These are phyloP conservation scores for Colletotrichum higginsianum DNA, from an alignment of 2,329 filamentous ascomycete species.

Conservation along the genomic window DNA sequence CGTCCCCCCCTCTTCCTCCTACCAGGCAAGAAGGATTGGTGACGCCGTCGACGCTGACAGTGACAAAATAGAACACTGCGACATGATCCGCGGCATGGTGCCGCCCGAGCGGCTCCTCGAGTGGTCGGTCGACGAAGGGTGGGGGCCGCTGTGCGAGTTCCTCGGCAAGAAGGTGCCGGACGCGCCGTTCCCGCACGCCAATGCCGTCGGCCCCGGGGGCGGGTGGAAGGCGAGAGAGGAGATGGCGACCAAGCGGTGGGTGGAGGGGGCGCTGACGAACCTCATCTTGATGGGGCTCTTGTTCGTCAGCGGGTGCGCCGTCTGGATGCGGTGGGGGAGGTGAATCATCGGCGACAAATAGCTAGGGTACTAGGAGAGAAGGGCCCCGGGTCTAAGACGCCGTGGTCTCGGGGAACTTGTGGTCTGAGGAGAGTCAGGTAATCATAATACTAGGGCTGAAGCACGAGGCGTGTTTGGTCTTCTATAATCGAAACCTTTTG, in stretches of 20 bases:
- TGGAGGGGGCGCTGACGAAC: conserved; percentile 37
- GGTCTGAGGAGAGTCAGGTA: too few relatives aligned
- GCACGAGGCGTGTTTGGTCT: too few relatives aligned
- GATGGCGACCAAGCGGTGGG: conserved; percentile 38
- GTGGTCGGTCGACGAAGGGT: conserved; percentile 56
- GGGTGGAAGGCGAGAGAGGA: conserved; percentile 39
- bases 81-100: conserved; percentile 53
- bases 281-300: conserved; percentile 14
- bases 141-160: conserved; percentile 59
- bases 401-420: too few relatives aligned
- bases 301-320: conserved; percentile 16
- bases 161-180: conserved; percentile 53
- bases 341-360: not conserved
- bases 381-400: too few relatives aligned
- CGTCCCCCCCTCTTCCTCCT: not conserved
- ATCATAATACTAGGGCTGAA: too few relatives aligned
- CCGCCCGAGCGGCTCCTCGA: conserved; percentile 49
- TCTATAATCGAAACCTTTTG: too few relatives aligned
- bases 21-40: not conserved
- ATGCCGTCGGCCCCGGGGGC: conserved; percentile 39
- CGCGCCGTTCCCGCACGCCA: conserved; percentile 53
- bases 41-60: not conserved
- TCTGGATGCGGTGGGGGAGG: conserved; percentile 22
- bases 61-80: conserved; percentile 48
- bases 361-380: too few relatives aligned